phyloP scores from a whole-genome alignment of 345 rosid genomes.

The Limnanthes douglasii region DNA sequence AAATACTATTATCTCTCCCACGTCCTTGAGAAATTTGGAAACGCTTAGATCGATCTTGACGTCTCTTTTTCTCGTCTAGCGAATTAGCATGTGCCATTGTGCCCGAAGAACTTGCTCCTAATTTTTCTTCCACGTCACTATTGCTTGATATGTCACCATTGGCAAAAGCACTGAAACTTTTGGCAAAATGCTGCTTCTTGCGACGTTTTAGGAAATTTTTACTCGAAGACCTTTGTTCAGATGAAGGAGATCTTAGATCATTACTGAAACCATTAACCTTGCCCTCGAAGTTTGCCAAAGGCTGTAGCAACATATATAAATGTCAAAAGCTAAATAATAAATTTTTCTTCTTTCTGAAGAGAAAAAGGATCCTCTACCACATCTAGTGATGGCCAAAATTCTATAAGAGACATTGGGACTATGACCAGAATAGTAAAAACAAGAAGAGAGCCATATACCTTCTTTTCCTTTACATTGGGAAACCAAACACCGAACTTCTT shows the following conservation, averaged over 20 bases:
- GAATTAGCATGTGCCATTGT: constrained; percentile 53
- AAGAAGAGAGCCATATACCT: constrained; percentile 20
- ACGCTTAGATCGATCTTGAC: constrained; percentile 86
- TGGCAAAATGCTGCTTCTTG: constrained; percentile 62
- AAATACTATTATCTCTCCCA: constrained; percentile 32
- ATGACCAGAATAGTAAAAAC: too few relatives aligned
- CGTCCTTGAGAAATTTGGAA: constrained; percentile 71
- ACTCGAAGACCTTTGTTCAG: constrained; percentile 33
- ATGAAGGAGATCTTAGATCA: constrained; percentile 19
- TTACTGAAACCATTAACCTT: constrained; percentile 32
- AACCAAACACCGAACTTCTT: constrained; percentile 56
- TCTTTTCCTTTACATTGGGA: constrained; percentile 35
- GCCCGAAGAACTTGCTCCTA: constrained; percentile 63
- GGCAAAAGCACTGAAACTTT: constrained; percentile 24
- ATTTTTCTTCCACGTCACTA: constrained; percentile 74
- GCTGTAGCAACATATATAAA: constrained; percentile 20
- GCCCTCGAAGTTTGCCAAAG: constrained; percentile 23
- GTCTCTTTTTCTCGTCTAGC: constrained; percentile 84
- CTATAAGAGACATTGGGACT: too few relatives aligned
- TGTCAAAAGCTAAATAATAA: not conserved
- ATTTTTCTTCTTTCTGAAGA: too few relatives aligned
- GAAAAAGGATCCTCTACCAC: too few relatives aligned
- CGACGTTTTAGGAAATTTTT: constrained; percentile 45
- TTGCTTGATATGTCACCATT: constrained; percentile 85
- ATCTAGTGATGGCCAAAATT: too few relatives aligned